Evolutionary conservation across 495 filamentous ascomycete species (phyloP).

Genomic region (Eremomyces bilateralis): DNA sequence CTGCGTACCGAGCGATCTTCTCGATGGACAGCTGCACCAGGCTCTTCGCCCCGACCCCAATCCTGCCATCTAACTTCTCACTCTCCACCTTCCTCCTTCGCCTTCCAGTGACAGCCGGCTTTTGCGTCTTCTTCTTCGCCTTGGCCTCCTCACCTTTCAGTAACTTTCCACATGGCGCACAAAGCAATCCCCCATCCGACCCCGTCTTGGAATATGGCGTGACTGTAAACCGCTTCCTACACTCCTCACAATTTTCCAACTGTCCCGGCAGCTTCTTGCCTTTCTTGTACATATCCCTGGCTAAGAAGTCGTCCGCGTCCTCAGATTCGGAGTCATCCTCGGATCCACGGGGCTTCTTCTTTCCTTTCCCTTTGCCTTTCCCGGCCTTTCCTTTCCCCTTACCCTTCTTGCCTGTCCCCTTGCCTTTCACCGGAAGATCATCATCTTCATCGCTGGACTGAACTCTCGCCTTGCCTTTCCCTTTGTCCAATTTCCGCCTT

Average conservation of each 20-base stretch:
- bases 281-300: slow-evolving; percentile 36
- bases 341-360: slow-evolving; percentile 21
- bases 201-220: slow-evolving; percentile 75
- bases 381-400: slow-evolving; percentile 4
- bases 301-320: slow-evolving; percentile 23
- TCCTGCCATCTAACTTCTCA: slow-evolving; percentile 54
- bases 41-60: slow-evolving; percentile 43
- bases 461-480: background rate
- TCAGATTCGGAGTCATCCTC: slow-evolving; percentile 26
- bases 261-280: slow-evolving; percentile 57
- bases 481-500: background rate
- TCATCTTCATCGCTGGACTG: background rate
- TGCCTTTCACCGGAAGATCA: background rate
- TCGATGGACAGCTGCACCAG: slow-evolving; percentile 63
- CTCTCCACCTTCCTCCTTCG: slow-evolving; percentile 52
- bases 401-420: slow-evolving; percentile 3
- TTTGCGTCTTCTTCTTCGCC: slow-evolving; percentile 35
- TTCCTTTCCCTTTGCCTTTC: slow-evolving; percentile 40
- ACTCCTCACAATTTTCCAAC: slow-evolving; percentile 68
- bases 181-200: slow-evolving; percentile 64
- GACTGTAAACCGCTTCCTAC: slow-evolving; percentile 78
- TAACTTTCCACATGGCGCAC: slow-evolving; percentile 65
- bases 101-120: slow-evolving; percentile 31
- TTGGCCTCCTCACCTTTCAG: slow-evolving; percentile 29
- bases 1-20: slow-evolving; percentile 63